A percentile compares a stretch with the other conserved stretches of the same genome.
Conservation (phyloP, 2,329 filamentous ascomycete genomes). For the Simplicillium sp. region DNA sequence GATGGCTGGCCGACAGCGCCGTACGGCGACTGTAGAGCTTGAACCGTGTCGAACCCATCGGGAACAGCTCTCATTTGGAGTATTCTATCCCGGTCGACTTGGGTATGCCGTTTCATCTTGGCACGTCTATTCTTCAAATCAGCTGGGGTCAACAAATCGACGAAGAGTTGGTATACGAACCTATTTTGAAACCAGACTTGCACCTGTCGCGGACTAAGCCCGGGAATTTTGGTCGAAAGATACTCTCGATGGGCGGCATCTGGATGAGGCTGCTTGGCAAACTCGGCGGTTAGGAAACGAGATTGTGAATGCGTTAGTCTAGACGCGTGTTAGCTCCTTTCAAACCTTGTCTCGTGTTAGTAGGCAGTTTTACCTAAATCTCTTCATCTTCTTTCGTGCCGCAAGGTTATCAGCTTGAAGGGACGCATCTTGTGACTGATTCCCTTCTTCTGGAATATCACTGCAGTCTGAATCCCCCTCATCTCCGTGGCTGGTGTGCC, state of each 20-base stretch:
- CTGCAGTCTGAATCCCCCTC: slow-evolving; percentile 4
- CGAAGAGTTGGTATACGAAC: slow-evolving; percentile 30
- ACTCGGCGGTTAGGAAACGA: slow-evolving; percentile 95
- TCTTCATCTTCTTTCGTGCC: slow-evolving; percentile 61
- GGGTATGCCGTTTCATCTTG: slow-evolving; percentile 62
- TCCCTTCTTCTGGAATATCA: slow-evolving; percentile 29
- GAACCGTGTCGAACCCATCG: slow-evolving; percentile 61
- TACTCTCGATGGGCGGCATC: slow-evolving; percentile 85
- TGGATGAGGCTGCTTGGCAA: slow-evolving; percentile 86
- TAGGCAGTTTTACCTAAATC: slow-evolving; percentile 55
- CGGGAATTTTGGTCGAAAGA: slow-evolving; percentile 82
- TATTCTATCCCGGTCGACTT: slow-evolving; percentile 62
- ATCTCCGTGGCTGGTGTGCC: slow-evolving; percentile 3
- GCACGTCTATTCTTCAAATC: slow-evolving; percentile 39
- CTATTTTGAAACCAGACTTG: slow-evolving; percentile 99
- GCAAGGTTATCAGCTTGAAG: slow-evolving; percentile 41
- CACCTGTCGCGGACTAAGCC: slow-evolving; percentile 82
- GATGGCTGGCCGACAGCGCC: slow-evolving; percentile 35
- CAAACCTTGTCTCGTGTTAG: background rate
- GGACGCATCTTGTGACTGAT: slow-evolving; percentile 7
- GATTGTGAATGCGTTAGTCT: slow-evolving; percentile 95
- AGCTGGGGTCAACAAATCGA: background rate
- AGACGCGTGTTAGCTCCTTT: slow-evolving; percentile 21
- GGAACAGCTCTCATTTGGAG: slow-evolving; percentile 64
- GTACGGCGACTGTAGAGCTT: slow-evolving; percentile 59